These are phyloP conservation scores for Nannochloropsis salina DNA, from an alignment of 108 stramenopile species.

Conservation along the genomic window DNA sequence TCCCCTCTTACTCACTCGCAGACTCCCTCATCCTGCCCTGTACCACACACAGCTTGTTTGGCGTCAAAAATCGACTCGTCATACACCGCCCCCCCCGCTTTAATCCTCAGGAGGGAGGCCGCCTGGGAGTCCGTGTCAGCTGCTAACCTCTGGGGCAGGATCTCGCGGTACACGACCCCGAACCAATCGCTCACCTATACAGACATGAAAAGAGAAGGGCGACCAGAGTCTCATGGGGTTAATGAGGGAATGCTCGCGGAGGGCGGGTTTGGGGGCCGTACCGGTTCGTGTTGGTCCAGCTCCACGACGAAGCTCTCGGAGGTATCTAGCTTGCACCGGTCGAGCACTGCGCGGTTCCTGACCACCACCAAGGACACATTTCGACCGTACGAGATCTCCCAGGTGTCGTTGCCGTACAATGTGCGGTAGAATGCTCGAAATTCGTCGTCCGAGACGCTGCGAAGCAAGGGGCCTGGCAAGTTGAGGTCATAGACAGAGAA, in stretches of 20 bases:
- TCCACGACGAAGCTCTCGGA: neutral
- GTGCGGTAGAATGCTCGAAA: neutral
- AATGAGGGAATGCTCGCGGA: too few species aligned
- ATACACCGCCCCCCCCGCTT: neutral
- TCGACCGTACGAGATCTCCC: neutral
- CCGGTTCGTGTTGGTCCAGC: constrained; percentile 12
- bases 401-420: neutral
- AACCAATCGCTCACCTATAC: neutral
- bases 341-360: neutral
- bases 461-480: neutral
- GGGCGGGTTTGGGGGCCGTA: neutral
- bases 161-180: neutral
- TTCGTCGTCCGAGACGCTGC: constrained; percentile 8
- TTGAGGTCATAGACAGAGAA: constrained; percentile 4
- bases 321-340: neutral
- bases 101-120: neutral
- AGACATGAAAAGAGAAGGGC: neutral
- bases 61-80: constrained; percentile 19
- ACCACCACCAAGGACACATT: neutral
- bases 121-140: neutral
- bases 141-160: neutral
- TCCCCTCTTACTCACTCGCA: neutral
- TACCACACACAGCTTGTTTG: neutral
- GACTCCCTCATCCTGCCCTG: neutral
- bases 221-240: neutral